A percentile compares a stretch with the other conserved stretches of the same genome.
These are phyloP conservation scores for Tricholoma bakamatsutake DNA, from an alignment of 768 basidiomycete species.

Conservation along the genomic window DNA sequence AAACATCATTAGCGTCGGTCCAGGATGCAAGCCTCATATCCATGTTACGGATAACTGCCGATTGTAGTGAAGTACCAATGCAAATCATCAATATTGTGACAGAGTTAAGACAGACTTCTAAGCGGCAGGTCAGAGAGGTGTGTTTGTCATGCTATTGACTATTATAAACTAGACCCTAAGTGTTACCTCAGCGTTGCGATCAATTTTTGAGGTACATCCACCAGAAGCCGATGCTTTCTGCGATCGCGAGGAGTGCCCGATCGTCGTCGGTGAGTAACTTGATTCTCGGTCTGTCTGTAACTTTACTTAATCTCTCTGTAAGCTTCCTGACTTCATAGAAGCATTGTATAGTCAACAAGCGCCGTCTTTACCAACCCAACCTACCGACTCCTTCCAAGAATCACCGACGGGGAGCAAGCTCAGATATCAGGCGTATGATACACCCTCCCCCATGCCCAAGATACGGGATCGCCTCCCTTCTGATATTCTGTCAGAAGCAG, in stretches of 20 bases:
- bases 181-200: constrained; percentile 51
- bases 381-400: constrained; percentile 13
- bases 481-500: constrained; percentile 26
- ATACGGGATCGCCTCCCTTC: constrained; percentile 28
- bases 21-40: constrained; percentile 69
- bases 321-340: constrained; percentile 70
- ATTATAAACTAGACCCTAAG: constrained; percentile 6
- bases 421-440: constrained; percentile 66
- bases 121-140: constrained; percentile 57
- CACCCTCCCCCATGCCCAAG: constrained; percentile 47
- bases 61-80: constrained; percentile 49
- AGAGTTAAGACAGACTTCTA: constrained; percentile 35
- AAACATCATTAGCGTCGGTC: constrained; percentile 46
- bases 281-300: background rate
- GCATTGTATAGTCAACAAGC: constrained; percentile 28
- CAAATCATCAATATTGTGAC: constrained; percentile 38
- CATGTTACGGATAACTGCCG: constrained; percentile 61
- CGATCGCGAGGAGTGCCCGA: constrained; percentile 40
- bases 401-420: constrained; percentile 40
- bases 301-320: constrained; percentile 2
- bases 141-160: constrained; percentile 8
- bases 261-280: constrained; percentile 49
- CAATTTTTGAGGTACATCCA: constrained; percentile 52
- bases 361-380: constrained; percentile 11
- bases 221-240: constrained; percentile 38